Evolutionary conservation across 2,329 filamentous ascomycete species (phyloP).

Genomic region (Tolypocladium tropicale): DNA sequence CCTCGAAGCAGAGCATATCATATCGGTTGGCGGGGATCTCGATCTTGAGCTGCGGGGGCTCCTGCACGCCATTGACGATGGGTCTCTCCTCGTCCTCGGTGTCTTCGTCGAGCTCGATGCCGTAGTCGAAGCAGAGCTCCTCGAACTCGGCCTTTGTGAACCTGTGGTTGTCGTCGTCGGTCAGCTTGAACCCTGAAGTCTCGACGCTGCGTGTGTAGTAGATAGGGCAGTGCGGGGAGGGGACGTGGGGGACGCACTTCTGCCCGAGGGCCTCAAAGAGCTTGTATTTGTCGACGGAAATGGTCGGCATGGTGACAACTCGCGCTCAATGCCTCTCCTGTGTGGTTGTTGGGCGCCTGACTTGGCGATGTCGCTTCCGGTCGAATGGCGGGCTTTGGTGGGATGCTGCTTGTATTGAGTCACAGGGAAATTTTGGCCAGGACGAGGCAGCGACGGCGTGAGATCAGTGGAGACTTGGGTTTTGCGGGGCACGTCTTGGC

Average conservation of each 20-base stretch:
- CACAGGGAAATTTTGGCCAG: slow-evolving; percentile 28
- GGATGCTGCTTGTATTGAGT: slow-evolving; percentile 18
- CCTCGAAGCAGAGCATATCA: slow-evolving; percentile 95
- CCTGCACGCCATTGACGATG: slow-evolving; percentile 66
- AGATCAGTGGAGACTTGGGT: neutral
- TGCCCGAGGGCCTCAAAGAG: slow-evolving; percentile 88
- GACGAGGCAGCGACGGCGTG: neutral
- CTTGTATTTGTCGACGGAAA: slow-evolving; percentile 89
- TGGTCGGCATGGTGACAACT: slow-evolving; percentile 71
- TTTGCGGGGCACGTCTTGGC: slow-evolving; percentile 13
- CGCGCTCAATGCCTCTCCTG: slow-evolving; percentile 11
- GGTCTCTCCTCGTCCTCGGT: slow-evolving; percentile 68
- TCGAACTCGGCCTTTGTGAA: slow-evolving; percentile 94
- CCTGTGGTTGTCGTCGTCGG: slow-evolving; percentile 27
- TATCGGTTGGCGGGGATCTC: slow-evolving; percentile 93
- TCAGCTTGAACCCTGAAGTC: slow-evolving; percentile 10
- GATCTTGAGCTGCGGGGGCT: slow-evolving; percentile 90
- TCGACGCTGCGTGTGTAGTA: slow-evolving; percentile 5
- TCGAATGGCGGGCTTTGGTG: slow-evolving; percentile 3
- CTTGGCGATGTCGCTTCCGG: slow-evolving; percentile 1
- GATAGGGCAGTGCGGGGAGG: slow-evolving; percentile 10
- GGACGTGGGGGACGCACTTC: slow-evolving; percentile 46
- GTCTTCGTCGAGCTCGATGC: slow-evolving; percentile 96
- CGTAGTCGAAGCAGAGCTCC: slow-evolving; percentile 96
- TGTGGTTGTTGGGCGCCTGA: neutral